Evolutionary conservation across 1,284 basidiomycete genomes (phyloP).

Genomic region (Coriolopsis trogii): DNA sequence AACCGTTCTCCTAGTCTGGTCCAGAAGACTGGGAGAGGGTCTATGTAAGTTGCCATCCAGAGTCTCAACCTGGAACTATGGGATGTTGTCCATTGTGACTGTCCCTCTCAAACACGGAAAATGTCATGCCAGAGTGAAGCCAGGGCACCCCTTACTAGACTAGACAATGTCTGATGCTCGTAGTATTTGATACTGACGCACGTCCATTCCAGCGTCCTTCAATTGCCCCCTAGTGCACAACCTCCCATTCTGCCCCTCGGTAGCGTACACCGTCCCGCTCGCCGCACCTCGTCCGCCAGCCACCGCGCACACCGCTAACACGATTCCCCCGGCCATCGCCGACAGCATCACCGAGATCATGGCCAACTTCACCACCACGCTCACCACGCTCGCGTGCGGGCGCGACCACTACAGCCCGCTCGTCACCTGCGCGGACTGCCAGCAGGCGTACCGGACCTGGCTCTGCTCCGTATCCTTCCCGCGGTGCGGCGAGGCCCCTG

Average conservation of each 20-base stretch:
- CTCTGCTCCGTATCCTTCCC: slow-evolving; percentile 75
- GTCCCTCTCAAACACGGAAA: no score
- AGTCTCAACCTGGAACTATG: no score
- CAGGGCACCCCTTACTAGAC: no score
- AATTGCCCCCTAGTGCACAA: slow-evolving; percentile 73
- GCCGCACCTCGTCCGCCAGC: slow-evolving; percentile 45
- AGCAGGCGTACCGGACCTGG: slow-evolving; percentile 77
- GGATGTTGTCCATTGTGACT: no score
- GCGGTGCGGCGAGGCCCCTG: slow-evolving; percentile 61
- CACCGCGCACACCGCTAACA: slow-evolving; percentile 50
- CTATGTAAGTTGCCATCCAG: no score
- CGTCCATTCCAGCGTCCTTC: slow-evolving; percentile 59
- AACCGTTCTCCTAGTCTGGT: no score
- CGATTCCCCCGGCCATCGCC: slow-evolving; percentile 53
- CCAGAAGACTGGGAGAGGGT: no score
- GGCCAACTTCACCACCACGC: slow-evolving; percentile 72
- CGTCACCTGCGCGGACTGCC: slow-evolving; percentile 78
- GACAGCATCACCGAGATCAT: slow-evolving; percentile 59
- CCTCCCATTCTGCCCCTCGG: slow-evolving; percentile 73
- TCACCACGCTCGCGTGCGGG: slow-evolving; percentile 77
- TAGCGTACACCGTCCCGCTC: slow-evolving; percentile 73
- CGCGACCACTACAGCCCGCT: slow-evolving; percentile 81
- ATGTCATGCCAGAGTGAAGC: no score
- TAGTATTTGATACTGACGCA: background rate
- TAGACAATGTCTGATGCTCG: slow-evolving; percentile 4